Conservation (phyloP, 805 yeast species). For the Yarrowia keelungensis region DNA sequence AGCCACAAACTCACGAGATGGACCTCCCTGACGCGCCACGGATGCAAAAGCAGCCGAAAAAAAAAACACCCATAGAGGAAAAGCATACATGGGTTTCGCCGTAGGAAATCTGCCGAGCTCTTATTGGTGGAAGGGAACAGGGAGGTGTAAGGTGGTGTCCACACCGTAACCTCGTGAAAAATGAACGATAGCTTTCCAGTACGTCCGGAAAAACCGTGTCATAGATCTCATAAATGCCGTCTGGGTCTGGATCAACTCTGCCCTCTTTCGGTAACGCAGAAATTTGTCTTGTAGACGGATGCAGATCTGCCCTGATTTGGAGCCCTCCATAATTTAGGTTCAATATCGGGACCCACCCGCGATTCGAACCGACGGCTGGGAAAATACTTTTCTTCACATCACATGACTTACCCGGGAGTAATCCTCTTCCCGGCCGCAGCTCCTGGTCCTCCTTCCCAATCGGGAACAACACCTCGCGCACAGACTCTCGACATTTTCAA, state of each 20-base stretch:
- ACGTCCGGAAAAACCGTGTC: too few relatives aligned
- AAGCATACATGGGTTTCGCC: too few relatives aligned
- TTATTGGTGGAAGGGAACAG: background rate
- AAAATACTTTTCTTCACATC: background rate
- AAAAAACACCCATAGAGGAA: background rate
- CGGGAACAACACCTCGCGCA: conserved; percentile 15
- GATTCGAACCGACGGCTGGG: background rate
- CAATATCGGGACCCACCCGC: background rate
- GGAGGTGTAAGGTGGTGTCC: background rate
- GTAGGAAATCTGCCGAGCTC: too few relatives aligned
- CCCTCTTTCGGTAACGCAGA: background rate
- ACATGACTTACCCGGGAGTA: conserved; percentile 37
- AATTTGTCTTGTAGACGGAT: background rate
- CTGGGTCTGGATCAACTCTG: too few relatives aligned
- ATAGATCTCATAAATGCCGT: too few relatives aligned
- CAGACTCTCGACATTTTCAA: conserved; percentile 32
- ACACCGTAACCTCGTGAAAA: too few relatives aligned
- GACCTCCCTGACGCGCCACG: conserved; percentile 23
- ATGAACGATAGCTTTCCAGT: too few relatives aligned
- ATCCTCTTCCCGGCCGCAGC: conserved; percentile 12
- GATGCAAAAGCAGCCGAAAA: conserved; percentile 23
- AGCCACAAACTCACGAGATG: conserved; percentile 16
- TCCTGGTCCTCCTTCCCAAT: background rate
- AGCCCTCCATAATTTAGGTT: background rate
- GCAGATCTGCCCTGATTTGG: too few relatives aligned